Percentiles rank a stretch among this genome's conserved stretches.
Evolutionary conservation across 2,329 filamentous ascomycete species (phyloP).

Genomic region (Claviceps maximensis): DNA sequence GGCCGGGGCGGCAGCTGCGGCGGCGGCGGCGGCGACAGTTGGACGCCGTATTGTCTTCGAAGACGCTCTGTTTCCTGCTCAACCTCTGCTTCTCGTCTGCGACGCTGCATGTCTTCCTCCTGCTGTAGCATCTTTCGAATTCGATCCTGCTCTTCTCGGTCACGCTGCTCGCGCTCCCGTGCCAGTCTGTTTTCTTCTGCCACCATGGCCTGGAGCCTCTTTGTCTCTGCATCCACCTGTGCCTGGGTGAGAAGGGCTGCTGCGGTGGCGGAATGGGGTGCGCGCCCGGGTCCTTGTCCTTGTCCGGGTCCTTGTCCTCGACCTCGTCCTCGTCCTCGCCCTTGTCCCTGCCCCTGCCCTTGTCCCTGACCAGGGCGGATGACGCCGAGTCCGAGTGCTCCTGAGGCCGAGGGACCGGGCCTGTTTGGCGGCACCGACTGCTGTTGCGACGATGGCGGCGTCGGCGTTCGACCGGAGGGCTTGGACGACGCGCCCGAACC

Average conservation of each 20-base stretch:
- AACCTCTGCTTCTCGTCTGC: conserved; percentile 42
- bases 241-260: no score
- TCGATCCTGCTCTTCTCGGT: conserved; percentile 38
- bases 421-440: conserved; percentile 12
- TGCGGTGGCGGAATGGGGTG: conserved; percentile 11
- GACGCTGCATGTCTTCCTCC: conserved; percentile 45
- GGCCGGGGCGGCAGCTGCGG: conserved; percentile 18
- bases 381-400: no score
- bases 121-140: conserved; percentile 53
- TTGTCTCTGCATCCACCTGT: conserved; percentile 73
- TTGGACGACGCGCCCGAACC: no score
- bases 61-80: conserved; percentile 77
- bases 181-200: conserved; percentile 36
- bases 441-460: conserved; percentile 16
- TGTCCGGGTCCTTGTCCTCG: no score
- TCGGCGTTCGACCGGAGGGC: background rate
- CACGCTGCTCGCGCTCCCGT: conserved; percentile 41
- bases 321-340: no score
- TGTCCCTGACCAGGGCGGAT: no score
- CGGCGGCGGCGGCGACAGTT: conserved; percentile 24
- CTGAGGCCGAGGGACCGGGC: no score
- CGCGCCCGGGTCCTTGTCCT: no score
- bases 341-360: no score
- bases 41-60: conserved; percentile 50
- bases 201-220: conserved; percentile 48